Conservation (phyloP, 2,329 filamentous ascomycete genomes). For the Fusarium albosuccineum region DNA sequence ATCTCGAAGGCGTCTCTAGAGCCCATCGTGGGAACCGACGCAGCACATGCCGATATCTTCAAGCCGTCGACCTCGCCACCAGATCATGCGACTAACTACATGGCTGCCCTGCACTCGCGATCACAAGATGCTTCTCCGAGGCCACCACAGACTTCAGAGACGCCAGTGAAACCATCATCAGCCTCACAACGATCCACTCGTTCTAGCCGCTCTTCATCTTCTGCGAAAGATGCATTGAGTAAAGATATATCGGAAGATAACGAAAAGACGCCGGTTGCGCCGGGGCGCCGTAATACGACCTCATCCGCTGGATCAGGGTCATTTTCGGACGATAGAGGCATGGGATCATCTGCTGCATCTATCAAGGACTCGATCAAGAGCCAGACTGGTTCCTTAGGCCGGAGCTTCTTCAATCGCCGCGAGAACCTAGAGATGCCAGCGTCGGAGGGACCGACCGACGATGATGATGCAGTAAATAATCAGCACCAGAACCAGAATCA, state of each 20-base stretch:
- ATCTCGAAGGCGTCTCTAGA: conserved; percentile 64
- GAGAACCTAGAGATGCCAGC: conserved; percentile 54
- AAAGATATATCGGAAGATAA: conserved; percentile 53
- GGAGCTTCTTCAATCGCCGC: conserved; percentile 56
- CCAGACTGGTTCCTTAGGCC: conserved; percentile 55
- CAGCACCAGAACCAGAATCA: conserved; percentile 23
- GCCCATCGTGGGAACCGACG: conserved; percentile 76
- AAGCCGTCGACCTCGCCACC: conserved; percentile 68
- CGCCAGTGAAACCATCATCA: conserved; percentile 52
- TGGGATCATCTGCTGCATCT: conserved; percentile 50
- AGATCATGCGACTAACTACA: conserved; percentile 72
- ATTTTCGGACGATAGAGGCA: conserved; percentile 40
- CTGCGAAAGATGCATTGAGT: conserved; percentile 57
- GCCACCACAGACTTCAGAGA: conserved; percentile 51
- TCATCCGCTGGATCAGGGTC: conserved; percentile 54
- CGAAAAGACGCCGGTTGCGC: conserved; percentile 45
- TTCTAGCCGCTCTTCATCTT: conserved; percentile 66
- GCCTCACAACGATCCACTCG: conserved; percentile 58
- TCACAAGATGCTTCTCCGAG: conserved; percentile 68
- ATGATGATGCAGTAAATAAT: conserved; percentile 50
- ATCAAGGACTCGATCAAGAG: conserved; percentile 55
- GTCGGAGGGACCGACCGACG: conserved; percentile 50
- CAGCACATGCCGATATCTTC: conserved; percentile 74
- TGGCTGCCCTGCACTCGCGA: conserved; percentile 76
- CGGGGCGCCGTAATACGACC: conserved; percentile 54